These are phyloP conservation scores for Plasmodium relictum DNA, from an alignment of 169 alveolate genomes.

Conservation along the genomic window DNA sequence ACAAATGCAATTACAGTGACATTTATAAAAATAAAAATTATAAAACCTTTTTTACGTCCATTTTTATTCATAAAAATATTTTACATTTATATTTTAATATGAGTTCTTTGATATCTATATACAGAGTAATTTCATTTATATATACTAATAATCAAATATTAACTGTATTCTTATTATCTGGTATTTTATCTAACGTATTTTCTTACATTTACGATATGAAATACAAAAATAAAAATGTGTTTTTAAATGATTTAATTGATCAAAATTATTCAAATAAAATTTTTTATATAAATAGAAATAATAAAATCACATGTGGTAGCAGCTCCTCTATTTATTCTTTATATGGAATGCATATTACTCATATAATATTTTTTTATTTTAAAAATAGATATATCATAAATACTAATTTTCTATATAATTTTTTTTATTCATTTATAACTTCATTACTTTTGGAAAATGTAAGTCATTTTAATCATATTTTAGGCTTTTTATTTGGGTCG, in stretches of 20 bases:
- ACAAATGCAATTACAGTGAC: slow-evolving; percentile 74
- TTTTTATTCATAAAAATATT: slow-evolving; percentile 73
- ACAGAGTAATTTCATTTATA: slow-evolving; percentile 35
- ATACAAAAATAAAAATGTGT: slow-evolving; percentile 32
- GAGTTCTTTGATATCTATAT: slow-evolving; percentile 75
- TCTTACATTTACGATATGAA: slow-evolving; percentile 36
- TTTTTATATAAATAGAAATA: slow-evolving; percentile 6
- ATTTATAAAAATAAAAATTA: slow-evolving; percentile 66
- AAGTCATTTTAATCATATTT: slow-evolving; percentile 57
- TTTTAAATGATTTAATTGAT: slow-evolving; percentile 47
- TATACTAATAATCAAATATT: slow-evolving; percentile 67
- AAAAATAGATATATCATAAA: slow-evolving; percentile 54
- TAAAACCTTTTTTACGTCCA: slow-evolving; percentile 68
- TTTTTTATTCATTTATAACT: slow-evolving; percentile 68
- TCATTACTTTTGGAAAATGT: slow-evolving; percentile 74
- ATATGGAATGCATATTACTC: slow-evolving; percentile 73
- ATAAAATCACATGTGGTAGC: slow-evolving; percentile 73
- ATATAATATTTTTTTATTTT: slow-evolving; percentile 66
- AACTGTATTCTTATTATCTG: slow-evolving; percentile 48
- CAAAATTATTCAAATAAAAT: slow-evolving; percentile 24
- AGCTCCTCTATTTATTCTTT: slow-evolving; percentile 70
- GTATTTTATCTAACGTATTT: slow-evolving; percentile 43
- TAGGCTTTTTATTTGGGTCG: slow-evolving; percentile 66
- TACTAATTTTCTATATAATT: slow-evolving; percentile 40
- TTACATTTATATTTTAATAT: slow-evolving; percentile 77